These are phyloP conservation scores for Cucumis hystrix DNA, from an alignment of 306 rosid genomes.

Conservation along the genomic window DNA sequence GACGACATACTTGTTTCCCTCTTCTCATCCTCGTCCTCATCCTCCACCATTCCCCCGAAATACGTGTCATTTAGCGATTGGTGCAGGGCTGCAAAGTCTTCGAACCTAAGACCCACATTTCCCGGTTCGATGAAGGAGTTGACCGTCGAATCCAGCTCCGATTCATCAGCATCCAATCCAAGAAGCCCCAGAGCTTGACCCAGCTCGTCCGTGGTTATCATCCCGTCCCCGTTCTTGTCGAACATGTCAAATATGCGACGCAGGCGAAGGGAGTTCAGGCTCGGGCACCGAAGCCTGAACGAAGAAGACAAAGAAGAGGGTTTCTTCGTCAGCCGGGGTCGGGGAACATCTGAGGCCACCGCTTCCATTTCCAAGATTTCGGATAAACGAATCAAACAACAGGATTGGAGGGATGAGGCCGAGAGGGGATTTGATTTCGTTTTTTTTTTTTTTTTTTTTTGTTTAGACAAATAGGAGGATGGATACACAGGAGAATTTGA, in stretches of 20 bases:
- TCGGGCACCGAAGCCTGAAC: conserved; percentile 45
- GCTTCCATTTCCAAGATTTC: conserved; percentile 18
- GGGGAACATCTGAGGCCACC: background rate
- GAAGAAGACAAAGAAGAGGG: conserved; percentile 16
- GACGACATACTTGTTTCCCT: background rate
- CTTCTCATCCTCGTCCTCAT: background rate
- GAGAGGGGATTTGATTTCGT: no score
- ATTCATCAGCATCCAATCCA: conserved; percentile 40
- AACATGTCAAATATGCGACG: conserved; percentile 62
- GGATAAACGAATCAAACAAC: background rate
- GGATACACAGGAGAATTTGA: no score
- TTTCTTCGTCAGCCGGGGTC: conserved; percentile 4
- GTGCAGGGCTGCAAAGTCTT: conserved; percentile 47
- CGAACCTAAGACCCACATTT: conserved; percentile 38
- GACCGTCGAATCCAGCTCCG: conserved; percentile 32
- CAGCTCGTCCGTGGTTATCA: conserved; percentile 43
- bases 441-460: no score
- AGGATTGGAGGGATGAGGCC: background rate
- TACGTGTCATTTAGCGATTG: conserved; percentile 42
- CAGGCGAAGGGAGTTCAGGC: conserved; percentile 52
- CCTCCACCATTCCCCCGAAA: conserved; percentile 13
- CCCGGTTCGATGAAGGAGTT: conserved; percentile 31
- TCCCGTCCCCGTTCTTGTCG: conserved; percentile 54
- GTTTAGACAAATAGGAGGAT: no score
- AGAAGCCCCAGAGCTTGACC: conserved; percentile 34